These are phyloP conservation scores for Fusarium verrucosum DNA, from an alignment of 2,329 filamentous ascomycete genomes.

Conservation along the genomic window DNA sequence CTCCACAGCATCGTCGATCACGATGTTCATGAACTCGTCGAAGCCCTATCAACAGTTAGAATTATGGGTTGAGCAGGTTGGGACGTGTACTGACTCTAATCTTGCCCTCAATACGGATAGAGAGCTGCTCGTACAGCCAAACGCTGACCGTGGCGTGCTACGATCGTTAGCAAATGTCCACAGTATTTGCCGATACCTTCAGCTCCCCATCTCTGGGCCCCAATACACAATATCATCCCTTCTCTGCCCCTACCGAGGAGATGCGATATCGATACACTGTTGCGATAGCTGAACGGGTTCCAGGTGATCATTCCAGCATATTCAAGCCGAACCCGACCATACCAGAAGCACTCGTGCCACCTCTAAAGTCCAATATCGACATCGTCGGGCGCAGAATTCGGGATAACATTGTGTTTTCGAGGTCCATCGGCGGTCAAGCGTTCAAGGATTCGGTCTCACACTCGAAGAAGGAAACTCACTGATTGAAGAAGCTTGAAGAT, in stretches of 20 bases:
- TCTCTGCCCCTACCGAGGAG: not conserved
- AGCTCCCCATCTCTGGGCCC: not conserved
- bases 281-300: not conserved
- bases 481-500: conserved; percentile 80
- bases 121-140: conserved; percentile 97
- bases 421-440: conserved; percentile 25
- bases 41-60: conserved; percentile 73
- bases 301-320: not conserved
- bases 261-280: not conserved
- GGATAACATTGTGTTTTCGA: conserved; percentile 22
- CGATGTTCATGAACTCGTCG: conserved; percentile 99
- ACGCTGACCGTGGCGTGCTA: conserved; percentile 87
- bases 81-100: conserved; percentile 76
- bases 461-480: conserved; percentile 45
- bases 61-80: not conserved
- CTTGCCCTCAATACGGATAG: conserved; percentile 94
- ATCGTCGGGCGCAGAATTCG: not conserved
- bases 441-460: not conserved
- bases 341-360: not conserved
- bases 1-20: conserved; percentile 94
- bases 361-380: not conserved
- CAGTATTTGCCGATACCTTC: not conserved
- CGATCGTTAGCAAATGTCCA: conserved; percentile 32
- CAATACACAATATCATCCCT: not conserved
- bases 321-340: not conserved